Conservation (phyloP, 768 basidiomycete species). For the Pleurotus tuber-regium region DNA sequence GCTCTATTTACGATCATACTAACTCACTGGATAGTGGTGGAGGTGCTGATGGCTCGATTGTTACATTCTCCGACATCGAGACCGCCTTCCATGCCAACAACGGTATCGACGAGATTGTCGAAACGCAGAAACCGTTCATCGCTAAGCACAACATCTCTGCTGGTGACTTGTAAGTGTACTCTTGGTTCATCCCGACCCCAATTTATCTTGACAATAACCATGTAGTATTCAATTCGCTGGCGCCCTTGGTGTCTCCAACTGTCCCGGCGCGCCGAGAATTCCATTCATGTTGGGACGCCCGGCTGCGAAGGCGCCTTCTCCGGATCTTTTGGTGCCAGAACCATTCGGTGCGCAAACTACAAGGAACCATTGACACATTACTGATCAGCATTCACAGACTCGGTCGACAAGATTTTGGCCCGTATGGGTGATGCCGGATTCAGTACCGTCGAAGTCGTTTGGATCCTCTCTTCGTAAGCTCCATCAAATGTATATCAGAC, state of each 20-base stretch:
- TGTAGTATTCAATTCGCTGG: conserved; percentile 43
- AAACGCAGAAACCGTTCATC: conserved; percentile 31
- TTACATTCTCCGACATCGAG: conserved; percentile 42
- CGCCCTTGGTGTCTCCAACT: conserved; percentile 39
- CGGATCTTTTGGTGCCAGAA: conserved; percentile 28
- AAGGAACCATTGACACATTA: neutral
- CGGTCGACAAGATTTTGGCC: neutral
- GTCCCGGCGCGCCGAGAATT: conserved; percentile 42
- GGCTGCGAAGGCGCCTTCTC: conserved; percentile 28
- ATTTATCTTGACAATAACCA: neutral
- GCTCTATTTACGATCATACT: neutral
- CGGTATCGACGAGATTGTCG: conserved; percentile 42
- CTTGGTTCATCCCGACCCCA: neutral
- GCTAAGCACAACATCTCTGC: conserved; percentile 32
- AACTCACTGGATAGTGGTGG: conserved; percentile 28
- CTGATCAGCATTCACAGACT: neutral
- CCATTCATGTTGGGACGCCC: conserved; percentile 38
- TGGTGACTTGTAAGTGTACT: conserved; percentile 51
- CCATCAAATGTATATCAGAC: neutral
- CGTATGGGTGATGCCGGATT: conserved; percentile 35
- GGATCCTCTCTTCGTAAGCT: conserved; percentile 32
- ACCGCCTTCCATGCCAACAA: conserved; percentile 39
- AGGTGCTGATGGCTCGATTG: conserved; percentile 50
- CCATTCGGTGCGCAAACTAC: conserved; percentile 19
- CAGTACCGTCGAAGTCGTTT: conserved; percentile 31